These are phyloP conservation scores for Candida krabiensis DNA, from an alignment of 805 yeast genomes.

Conservation along the genomic window DNA sequence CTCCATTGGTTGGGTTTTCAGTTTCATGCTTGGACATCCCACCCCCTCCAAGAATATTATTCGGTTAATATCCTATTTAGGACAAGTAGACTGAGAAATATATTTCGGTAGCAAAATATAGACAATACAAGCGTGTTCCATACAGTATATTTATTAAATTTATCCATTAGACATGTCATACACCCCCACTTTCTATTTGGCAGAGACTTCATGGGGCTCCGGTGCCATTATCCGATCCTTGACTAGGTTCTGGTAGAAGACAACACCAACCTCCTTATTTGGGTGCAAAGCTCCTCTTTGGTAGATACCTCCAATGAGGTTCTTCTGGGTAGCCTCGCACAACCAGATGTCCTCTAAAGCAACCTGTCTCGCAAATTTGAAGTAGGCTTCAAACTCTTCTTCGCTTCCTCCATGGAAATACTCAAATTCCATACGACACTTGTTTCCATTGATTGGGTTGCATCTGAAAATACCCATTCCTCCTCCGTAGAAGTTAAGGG, in stretches of 20 bases:
- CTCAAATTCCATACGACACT: conserved; percentile 32
- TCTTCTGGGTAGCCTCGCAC: conserved; percentile 32
- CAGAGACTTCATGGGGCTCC: not conserved
- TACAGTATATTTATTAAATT: no score
- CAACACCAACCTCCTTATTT: conserved; percentile 27
- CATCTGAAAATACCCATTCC: conserved; percentile 32
- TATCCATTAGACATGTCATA: no score
- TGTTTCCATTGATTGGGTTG: conserved; percentile 28
- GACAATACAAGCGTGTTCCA: no score
- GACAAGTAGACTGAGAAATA: no score
- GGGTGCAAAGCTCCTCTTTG: conserved; percentile 30
- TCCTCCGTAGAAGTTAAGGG: conserved; percentile 30
- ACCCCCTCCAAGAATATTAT: no score
- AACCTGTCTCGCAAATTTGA: conserved; percentile 32
- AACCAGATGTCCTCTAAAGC: conserved; percentile 31
- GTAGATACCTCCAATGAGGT: conserved; percentile 25
- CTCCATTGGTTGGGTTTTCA: no score
- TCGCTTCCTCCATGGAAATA: conserved; percentile 29
- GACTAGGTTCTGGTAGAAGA: conserved; percentile 21
- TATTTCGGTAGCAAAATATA: no score
- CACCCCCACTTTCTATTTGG: no score
- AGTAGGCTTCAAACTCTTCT: conserved; percentile 29
- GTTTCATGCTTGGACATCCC: no score
- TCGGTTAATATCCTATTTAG: no score
- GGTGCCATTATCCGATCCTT: conserved; percentile 19